These are phyloP conservation scores for Leptographium flavum DNA, from an alignment of 2,329 filamentous ascomycete genomes.

Conservation along the genomic window DNA sequence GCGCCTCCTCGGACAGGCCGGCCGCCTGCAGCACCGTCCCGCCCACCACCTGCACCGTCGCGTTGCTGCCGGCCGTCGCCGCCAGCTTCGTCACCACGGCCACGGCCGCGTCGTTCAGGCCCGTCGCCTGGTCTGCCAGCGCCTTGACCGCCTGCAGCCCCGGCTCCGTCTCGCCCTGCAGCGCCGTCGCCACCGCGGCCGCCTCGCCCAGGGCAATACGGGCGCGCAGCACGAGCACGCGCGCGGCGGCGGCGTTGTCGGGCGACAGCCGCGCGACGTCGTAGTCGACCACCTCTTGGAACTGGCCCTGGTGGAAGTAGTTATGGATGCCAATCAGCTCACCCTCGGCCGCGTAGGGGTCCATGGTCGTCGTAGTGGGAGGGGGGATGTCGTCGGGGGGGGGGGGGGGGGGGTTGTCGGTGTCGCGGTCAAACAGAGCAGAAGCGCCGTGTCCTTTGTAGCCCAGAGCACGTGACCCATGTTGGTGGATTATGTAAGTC, in stretches of 20 bases:
- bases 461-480: too few species aligned
- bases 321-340: conserved; percentile 60
- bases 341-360: conserved; percentile 56
- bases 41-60: conserved; percentile 64
- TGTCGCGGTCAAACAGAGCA: too few species aligned
- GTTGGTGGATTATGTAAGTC: too few species aligned
- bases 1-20: conserved; percentile 72
- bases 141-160: conserved; percentile 66
- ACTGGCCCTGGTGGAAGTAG: conserved; percentile 68
- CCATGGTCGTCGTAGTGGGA: too few species aligned
- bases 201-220: conserved; percentile 71
- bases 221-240: conserved; percentile 66
- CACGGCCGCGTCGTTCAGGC: conserved; percentile 48
- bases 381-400: too few species aligned
- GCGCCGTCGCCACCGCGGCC: conserved; percentile 55
- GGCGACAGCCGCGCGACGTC: conserved; percentile 65
- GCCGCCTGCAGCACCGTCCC: conserved; percentile 71
- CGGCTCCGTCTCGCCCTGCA: conserved; percentile 47
- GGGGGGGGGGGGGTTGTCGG: too few species aligned
- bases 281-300: conserved; percentile 73
- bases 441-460: too few species aligned
- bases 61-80: conserved; percentile 54
- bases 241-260: conserved; percentile 63
- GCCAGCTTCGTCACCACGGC: conserved; percentile 52
- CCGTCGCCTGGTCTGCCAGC: conserved; percentile 52